phyloP scores from a whole-genome alignment of 2,329 filamentous ascomycete genomes.

The Rachicladosporium sp. region DNA sequence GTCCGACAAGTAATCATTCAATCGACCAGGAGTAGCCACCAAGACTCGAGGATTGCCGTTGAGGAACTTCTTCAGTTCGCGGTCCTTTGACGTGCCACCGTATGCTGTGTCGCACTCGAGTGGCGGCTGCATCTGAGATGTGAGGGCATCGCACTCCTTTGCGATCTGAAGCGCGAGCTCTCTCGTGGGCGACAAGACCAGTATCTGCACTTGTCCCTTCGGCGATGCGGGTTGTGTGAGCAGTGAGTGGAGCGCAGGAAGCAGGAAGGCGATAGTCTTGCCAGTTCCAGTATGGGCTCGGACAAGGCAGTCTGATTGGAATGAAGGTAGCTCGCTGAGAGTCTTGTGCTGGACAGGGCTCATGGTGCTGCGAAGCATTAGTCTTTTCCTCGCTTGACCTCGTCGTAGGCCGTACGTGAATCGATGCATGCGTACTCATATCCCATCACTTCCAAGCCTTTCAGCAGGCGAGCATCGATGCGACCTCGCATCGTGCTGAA shows the following conservation, averaged over 20 bases:
- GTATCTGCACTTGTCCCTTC: slow-evolving; percentile 71
- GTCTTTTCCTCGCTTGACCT: neutral
- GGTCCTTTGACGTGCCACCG: slow-evolving; percentile 67
- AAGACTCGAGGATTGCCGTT: slow-evolving; percentile 71
- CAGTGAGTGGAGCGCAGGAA: slow-evolving; percentile 79
- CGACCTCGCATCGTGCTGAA: slow-evolving; percentile 13
- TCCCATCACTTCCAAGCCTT: slow-evolving; percentile 11
- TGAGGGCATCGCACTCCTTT: slow-evolving; percentile 68
- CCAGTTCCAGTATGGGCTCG: slow-evolving; percentile 81
- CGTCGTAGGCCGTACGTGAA: neutral
- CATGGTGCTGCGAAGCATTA: slow-evolving; percentile 28
- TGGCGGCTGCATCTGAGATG: slow-evolving; percentile 71
- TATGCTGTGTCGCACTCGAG: slow-evolving; percentile 55
- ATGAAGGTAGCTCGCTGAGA: slow-evolving; percentile 37
- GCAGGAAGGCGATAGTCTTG: slow-evolving; percentile 85
- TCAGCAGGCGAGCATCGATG: slow-evolving; percentile 11
- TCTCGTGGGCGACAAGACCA: slow-evolving; percentile 71
- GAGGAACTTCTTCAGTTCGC: slow-evolving; percentile 61
- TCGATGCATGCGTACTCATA: slow-evolving; percentile 8
- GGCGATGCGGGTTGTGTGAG: slow-evolving; percentile 60
- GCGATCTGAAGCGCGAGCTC: slow-evolving; percentile 52
- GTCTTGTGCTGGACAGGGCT: slow-evolving; percentile 44
- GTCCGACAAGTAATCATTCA: slow-evolving; percentile 73
- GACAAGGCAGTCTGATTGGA: slow-evolving; percentile 41
- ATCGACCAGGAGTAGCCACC: slow-evolving; percentile 75